Base-by-base conservation (phyloP, 495 filamentous ascomycete species). In the Bombardia bombarda region DNA sequence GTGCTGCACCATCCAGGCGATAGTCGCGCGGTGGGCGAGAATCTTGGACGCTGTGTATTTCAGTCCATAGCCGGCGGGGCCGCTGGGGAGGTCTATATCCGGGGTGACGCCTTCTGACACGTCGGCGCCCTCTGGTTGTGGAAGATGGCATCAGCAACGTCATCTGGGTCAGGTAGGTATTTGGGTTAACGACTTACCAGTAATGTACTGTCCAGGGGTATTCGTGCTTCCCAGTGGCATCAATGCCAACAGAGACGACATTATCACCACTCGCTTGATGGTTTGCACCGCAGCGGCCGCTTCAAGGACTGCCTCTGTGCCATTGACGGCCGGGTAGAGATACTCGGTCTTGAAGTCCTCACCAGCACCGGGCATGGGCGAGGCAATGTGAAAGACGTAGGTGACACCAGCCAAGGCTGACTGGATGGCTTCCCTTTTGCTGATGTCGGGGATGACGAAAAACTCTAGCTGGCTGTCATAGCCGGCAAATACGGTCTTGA, bases 21-120 rank as follows among this genome's bases (percentile, higher is more conserved):
- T 49, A 0, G 55, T 62, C 0, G 56, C 42, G 24, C 48, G 37
- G 39, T 51, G 48, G 3, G 48, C 48, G 16, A 51, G 48, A 26
- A 51, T 41, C 34, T 51, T 51, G 17, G 48, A 51, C 7, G 48
- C 39, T 1, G 42, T 32, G 43, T 51, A 51, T 41, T 51, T 51
- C 32, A 25, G 10, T 2, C 48, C 48, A 22, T 51, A 14, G 24
- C 42, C 43, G 6, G 32, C 38, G 3, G 38, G 42, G 1, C 48
- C 48, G 4, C 12, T 2, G 30, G 47, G 47, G 47, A 50, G 45
- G 24, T 22, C 18, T 37, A 37, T 45, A 14, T 50, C 42, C 20
- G 26, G 16, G 25, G 45, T 24, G n/a, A 46, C 33, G 12, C n/a
- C 7, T n/a, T 46, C 21, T 21, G 42, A 45, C 5, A 21, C 6